A percentile compares a stretch with the other conserved stretches of the same genome.
Evolutionary conservation across 352 stramenopile genomes (phyloP).

Genomic region (Globisporangium abappressorium): DNA sequence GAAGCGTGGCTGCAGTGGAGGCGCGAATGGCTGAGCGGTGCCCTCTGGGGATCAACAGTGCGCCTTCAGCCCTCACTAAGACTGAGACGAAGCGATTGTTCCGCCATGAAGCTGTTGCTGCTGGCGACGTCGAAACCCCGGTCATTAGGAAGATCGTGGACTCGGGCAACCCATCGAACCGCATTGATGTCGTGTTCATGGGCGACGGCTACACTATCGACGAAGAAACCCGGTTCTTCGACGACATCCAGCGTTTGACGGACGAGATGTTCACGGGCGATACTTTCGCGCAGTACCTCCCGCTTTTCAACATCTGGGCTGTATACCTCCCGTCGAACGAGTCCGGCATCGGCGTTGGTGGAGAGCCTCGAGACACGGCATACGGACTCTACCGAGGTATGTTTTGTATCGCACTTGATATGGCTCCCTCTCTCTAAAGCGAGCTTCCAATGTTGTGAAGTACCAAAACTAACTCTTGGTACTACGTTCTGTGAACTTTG

Average conservation of each 20-base stretch:
- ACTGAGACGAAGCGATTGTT: neutral
- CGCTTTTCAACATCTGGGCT: slow-evolving; percentile 32
- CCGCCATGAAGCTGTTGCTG: neutral
- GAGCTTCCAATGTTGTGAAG: too few species aligned
- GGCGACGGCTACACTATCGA: slow-evolving; percentile 35
- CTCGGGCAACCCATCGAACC: slow-evolving; percentile 32
- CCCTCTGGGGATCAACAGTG: neutral
- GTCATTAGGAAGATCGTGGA: slow-evolving; percentile 31
- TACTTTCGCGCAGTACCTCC: slow-evolving; percentile 27
- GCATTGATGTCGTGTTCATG: slow-evolving; percentile 49
- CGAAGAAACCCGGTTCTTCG: slow-evolving; percentile 29
- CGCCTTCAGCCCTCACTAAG: neutral
- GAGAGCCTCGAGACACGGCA: slow-evolving; percentile 19
- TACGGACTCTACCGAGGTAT: slow-evolving; percentile 27
- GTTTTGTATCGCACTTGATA: too few species aligned
- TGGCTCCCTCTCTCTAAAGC: neutral
- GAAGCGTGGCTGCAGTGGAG: slow-evolving; percentile 12
- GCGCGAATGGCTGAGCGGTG: neutral
- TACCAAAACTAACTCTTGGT: too few species aligned
- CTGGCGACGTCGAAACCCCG: neutral
- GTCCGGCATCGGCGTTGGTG: slow-evolving; percentile 27
- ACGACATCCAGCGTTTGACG: slow-evolving; percentile 34
- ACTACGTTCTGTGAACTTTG: neutral
- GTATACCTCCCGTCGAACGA: slow-evolving; percentile 20
- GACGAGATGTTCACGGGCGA: slow-evolving; percentile 36